These are phyloP conservation scores for Cadophora gregata DNA, from an alignment of 2,329 filamentous ascomycete species.

Conservation along the genomic window DNA sequence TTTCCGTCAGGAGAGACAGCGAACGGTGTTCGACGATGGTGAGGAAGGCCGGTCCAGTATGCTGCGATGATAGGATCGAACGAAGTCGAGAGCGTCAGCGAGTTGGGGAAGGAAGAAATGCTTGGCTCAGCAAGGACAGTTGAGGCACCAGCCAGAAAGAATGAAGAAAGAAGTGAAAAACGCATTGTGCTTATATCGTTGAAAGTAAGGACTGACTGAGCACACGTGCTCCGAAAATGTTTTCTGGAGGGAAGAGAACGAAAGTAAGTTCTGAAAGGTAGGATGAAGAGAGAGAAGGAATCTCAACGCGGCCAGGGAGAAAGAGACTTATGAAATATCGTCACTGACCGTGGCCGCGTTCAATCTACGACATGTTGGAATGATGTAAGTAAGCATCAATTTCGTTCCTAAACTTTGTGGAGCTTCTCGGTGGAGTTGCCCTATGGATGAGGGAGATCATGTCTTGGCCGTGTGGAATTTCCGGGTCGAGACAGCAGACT, in stretches of 20 bases:
- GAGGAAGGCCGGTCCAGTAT: conserved; percentile 66
- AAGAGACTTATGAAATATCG: not conserved
- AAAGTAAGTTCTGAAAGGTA: not conserved
- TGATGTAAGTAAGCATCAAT: conserved; percentile 6
- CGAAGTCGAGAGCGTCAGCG: conserved; percentile 53
- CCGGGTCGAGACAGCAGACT: not conserved
- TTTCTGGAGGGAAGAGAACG: conserved; percentile 8
- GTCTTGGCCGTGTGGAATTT: not conserved
- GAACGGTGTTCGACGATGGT: conserved; percentile 67
- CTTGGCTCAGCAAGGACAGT: conserved; percentile 32
- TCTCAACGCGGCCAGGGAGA: not conserved
- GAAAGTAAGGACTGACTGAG: conserved; percentile 33
- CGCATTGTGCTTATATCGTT: conserved; percentile 29
- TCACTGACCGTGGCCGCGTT: not conserved
- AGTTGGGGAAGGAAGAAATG: conserved; percentile 47
- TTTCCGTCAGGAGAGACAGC: conserved; percentile 65
- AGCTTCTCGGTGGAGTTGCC: not conserved
- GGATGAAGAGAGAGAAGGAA: not conserved
- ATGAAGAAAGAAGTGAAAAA: conserved; percentile 36
- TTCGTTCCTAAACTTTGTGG: conserved; percentile 5
- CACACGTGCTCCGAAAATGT: conserved; percentile 22
- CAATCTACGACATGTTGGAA: not conserved
- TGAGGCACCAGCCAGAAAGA: conserved; percentile 33
- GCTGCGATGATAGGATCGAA: conserved; percentile 64
- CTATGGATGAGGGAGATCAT: conserved; percentile 7